Conservation (phyloP, 2,329 filamentous ascomycete species). For the Pseudogymnoascus pannorum region DNA sequence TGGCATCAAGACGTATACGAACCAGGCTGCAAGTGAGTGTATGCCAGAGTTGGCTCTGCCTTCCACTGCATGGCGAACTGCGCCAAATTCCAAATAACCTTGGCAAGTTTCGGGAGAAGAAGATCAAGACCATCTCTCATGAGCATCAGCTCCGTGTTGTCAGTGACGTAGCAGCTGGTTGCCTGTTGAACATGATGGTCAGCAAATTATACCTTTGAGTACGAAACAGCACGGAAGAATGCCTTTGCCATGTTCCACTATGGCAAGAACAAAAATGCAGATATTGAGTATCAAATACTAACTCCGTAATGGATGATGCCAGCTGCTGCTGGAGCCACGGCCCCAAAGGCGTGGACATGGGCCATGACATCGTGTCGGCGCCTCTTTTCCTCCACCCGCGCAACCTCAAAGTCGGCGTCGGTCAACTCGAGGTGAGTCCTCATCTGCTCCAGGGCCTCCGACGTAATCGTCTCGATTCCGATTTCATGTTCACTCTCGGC, state of each 20-base stretch:
- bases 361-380: slow-evolving; percentile 58
- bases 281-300: slow-evolving; percentile 21
- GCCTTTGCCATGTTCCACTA: slow-evolving; percentile 12
- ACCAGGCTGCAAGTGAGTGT: slow-evolving; percentile 59
- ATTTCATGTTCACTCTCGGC: slow-evolving; percentile 77
- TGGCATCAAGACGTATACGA: background rate
- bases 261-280: slow-evolving; percentile 39
- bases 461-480: slow-evolving; percentile 61
- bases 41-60: slow-evolving; percentile 63
- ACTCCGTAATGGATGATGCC: slow-evolving; percentile 72
- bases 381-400: slow-evolving; percentile 67
- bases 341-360: slow-evolving; percentile 68
- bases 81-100: slow-evolving; percentile 66
- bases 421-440: slow-evolving; percentile 64
- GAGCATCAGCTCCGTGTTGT: slow-evolving; percentile 73
- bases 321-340: slow-evolving; percentile 66
- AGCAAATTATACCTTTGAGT: slow-evolving; percentile 10
- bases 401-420: slow-evolving; percentile 69
- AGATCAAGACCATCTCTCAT: slow-evolving; percentile 68
- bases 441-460: slow-evolving; percentile 72
- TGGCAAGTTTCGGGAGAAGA: slow-evolving; percentile 70
- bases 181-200: slow-evolving; percentile 17
- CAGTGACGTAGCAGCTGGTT: slow-evolving; percentile 53
- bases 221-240: slow-evolving; percentile 15
- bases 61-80: slow-evolving; percentile 69